Conservation (phyloP, 306 rosid genomes). For the Quercus parvula region DNA sequence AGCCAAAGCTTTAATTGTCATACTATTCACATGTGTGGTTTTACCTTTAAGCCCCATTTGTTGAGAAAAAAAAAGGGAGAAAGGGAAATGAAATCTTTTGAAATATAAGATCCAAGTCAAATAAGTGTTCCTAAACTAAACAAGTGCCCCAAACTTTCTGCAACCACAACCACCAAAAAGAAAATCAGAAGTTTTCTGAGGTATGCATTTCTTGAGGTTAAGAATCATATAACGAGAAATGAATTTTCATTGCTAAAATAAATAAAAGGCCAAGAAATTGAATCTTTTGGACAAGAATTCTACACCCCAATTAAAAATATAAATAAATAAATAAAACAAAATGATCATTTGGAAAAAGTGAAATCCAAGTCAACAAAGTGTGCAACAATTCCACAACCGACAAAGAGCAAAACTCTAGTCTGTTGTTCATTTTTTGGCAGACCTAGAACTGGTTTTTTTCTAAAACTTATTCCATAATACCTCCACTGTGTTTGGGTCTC, state of each 20-base stretch:
- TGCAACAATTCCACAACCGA: background rate
- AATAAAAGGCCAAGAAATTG: background rate
- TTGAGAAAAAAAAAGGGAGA: background rate
- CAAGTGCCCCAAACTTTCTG: background rate
- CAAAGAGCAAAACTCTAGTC: background rate
- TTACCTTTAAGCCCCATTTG: background rate
- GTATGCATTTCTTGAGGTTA: background rate
- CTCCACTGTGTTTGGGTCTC: too few relatives aligned
- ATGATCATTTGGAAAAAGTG: background rate
- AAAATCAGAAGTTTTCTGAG: background rate
- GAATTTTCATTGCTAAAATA: background rate
- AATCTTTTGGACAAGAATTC: background rate
- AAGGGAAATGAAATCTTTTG: background rate
- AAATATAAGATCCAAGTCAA: background rate
- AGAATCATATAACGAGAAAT: background rate
- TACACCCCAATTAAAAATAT: too few relatives aligned
- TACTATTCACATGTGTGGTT: background rate
- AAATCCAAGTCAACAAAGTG: background rate
- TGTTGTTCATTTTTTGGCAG: background rate
- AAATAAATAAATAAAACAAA: too few relatives aligned
- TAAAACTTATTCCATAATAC: too few relatives aligned
- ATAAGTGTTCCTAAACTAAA: background rate
- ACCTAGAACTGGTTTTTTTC: background rate
- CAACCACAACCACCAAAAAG: background rate
- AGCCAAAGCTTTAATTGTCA: background rate